Conservation (phyloP, 495 filamentous ascomycete species). For the Cenococcum geophilum region DNA sequence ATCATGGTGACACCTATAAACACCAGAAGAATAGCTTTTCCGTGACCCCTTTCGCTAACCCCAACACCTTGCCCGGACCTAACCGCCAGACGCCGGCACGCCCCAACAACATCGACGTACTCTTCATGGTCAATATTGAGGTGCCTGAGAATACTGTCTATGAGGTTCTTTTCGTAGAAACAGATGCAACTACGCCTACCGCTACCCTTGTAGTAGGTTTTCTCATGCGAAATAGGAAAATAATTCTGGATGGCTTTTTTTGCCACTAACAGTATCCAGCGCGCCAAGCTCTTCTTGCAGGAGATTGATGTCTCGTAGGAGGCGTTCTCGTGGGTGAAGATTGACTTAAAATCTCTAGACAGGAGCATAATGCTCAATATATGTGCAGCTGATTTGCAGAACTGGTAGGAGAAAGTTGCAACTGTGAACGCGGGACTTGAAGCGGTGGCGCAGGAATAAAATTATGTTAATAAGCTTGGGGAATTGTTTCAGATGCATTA, state of each 20-base stretch:
- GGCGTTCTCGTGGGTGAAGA: neutral
- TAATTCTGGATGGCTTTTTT: neutral
- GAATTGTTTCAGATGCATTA: neutral
- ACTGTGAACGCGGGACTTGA: neutral
- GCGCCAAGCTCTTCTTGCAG: neutral
- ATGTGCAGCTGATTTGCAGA: too few species aligned
- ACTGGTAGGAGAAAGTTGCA: neutral
- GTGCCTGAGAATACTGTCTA: neutral
- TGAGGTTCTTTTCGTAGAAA: neutral
- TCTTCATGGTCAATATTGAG: neutral
- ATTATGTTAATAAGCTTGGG: too few species aligned
- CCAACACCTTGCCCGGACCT: neutral
- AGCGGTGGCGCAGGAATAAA: neutral
- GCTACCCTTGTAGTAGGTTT: neutral
- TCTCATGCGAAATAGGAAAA: neutral
- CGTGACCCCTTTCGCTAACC: slow-evolving; percentile 14
- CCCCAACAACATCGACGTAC: neutral
- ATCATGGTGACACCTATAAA: slow-evolving; percentile 32
- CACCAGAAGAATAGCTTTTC: slow-evolving; percentile 31
- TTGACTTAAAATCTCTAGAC: neutral
- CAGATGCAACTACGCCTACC: neutral
- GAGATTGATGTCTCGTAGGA: slow-evolving; percentile 1
- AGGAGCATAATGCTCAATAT: neutral
- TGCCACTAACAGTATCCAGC: slow-evolving; percentile 1
- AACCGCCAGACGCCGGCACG: neutral